Base-by-base conservation (phyloP, 768 basidiomycete genomes). In the Leucosporidium scottii region DNA sequence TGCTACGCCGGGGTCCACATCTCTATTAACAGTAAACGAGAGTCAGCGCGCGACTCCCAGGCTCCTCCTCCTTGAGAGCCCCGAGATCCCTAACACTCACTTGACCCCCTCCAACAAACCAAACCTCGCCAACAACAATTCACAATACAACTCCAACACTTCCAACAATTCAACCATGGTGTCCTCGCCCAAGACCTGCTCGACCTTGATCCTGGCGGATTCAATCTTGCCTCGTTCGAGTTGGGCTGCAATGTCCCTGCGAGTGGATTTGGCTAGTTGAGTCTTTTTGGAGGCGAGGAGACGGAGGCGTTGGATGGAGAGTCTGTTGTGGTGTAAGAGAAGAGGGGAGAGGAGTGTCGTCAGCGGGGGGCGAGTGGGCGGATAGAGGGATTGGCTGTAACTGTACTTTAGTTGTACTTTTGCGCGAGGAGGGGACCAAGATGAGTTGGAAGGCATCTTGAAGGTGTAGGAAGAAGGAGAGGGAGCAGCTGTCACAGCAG, bases 71-170 rank as follows among this genome's bases (percentile, higher is more conserved):
- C n/a, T n/a, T n/a, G n/a, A n/a, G n/a, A n/a, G n/a, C n/a, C n/a
- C n/a, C n/a, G n/a, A n/a, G n/a, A n/a, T n/a, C n/a, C n/a, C n/a
- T n/a, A n/a, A 17, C 15, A 68, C 79, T 66, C 51, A 94, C 93
- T 84, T 87, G 76, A 89, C 74, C 1, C 75, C 86, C 75, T 99
- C 96, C 56, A 99, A 82, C 34, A 98, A 79, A 15, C 90, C 89
- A 75, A 98, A 98, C 57, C 96, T 84, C 13, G 94, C 91, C 28
- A 93, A 82, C 25, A 98, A 79, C n/a, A 94, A 84, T 76, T 99
- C 96, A 71, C 89, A 90, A 77, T 97, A 97, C 17, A 98, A 83
- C 80, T 97, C 93, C 31, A 99, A 81, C 8, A 98, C 81, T 75
- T 99, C 94, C 48, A 97, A 80, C 55, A 76, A 66, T 27, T 79